Conservation (phyloP, 2,329 filamentous ascomycete genomes). For the Pestalotiopsis sp. region DNA sequence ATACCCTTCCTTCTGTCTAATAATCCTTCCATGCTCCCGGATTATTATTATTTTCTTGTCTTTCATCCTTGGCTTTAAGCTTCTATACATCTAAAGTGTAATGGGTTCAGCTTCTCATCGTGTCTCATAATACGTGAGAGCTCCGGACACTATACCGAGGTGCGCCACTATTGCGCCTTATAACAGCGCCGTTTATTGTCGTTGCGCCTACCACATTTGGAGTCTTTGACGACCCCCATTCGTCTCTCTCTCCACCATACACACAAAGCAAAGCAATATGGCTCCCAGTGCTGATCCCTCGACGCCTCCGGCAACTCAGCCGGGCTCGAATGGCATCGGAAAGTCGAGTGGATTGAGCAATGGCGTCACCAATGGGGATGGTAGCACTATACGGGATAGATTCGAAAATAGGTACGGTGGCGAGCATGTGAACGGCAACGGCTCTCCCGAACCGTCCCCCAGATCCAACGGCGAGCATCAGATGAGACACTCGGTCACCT, state of each 20-base stretch:
- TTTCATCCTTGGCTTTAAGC: background rate
- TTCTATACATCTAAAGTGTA: background rate
- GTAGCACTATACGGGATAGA: background rate
- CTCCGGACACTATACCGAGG: background rate
- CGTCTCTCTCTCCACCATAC: background rate
- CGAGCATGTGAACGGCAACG: background rate
- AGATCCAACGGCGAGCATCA: background rate
- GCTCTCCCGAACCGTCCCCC: background rate
- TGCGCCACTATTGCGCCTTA: background rate
- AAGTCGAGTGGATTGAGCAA: background rate
- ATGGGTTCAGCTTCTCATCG: background rate
- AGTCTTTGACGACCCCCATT: background rate
- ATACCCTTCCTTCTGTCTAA: background rate
- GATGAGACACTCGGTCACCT: background rate
- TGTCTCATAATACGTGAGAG: background rate
- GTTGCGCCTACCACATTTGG: background rate
- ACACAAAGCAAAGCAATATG: background rate
- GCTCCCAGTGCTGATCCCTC: conserved; percentile 7
- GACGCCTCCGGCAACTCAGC: background rate
- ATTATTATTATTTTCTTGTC: background rate
- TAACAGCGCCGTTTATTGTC: background rate
- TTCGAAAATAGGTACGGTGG: background rate
- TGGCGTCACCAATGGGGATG: conserved; percentile 1
- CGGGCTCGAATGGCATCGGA: conserved; percentile 2
- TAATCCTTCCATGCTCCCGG: background rate